Percentiles rank a stretch among this genome's conserved stretches.
Conservation (phyloP, 2,329 filamentous ascomycete genomes). For the Trichoderma lentiforme region DNA sequence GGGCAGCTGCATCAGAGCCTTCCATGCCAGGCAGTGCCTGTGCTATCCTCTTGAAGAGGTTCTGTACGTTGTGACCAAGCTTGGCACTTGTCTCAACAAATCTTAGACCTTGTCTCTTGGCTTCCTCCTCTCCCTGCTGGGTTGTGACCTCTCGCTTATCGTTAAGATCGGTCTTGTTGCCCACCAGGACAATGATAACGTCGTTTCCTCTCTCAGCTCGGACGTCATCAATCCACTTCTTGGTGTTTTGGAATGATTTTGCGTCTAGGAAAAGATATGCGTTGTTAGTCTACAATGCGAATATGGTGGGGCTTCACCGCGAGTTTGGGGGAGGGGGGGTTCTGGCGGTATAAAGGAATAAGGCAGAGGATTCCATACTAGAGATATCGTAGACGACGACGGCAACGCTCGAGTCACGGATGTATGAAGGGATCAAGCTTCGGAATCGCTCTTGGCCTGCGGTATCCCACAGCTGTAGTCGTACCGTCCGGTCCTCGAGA, state of each 20-base stretch:
- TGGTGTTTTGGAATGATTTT: constrained; percentile 97
- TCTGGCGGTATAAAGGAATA: constrained; percentile 8
- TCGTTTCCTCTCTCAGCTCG: constrained; percentile 95
- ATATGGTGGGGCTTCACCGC: constrained; percentile 17
- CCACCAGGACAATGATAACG: constrained; percentile 96
- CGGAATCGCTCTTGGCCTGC: constrained; percentile 97
- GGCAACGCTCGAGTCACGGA: constrained; percentile 94
- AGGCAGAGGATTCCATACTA: constrained; percentile 47
- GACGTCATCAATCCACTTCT: constrained; percentile 99
- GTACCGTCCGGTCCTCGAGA: constrained; percentile 94
- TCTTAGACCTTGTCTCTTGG: constrained; percentile 96
- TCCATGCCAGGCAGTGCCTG: constrained; percentile 98
- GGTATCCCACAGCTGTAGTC: constrained; percentile 97
- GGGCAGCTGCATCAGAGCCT: constrained; percentile 73
- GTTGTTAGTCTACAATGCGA: constrained; percentile 21
- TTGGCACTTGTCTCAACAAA: constrained; percentile 99
- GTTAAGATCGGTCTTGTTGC: constrained; percentile 98
- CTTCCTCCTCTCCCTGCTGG: constrained; percentile 94
- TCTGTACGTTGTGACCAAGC: constrained; percentile 96
- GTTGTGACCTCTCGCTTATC: constrained; percentile 98
- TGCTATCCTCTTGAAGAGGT: constrained; percentile 94
- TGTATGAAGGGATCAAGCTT: constrained; percentile 95
- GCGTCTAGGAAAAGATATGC: constrained; percentile 53
- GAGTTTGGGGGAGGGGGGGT: constrained; percentile 5
- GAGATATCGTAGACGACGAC: constrained; percentile 99